phyloP scores from a whole-genome alignment of 768 basidiomycete species.

The Hygrophorus pudorinus region DNA sequence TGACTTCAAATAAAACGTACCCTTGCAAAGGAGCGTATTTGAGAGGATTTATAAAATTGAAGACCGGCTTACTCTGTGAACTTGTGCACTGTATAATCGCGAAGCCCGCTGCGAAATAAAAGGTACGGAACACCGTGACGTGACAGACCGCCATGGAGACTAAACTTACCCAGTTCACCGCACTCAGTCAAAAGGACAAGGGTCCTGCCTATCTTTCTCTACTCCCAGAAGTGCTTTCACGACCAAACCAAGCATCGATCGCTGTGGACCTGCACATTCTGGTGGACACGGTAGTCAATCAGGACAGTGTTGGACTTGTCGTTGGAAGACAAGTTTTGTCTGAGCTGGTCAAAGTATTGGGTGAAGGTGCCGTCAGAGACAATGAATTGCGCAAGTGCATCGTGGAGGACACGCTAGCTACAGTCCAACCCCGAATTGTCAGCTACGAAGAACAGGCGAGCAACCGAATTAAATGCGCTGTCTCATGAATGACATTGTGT shows the following conservation, averaged over 20 bases:
- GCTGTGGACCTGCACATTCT: conserved; percentile 55
- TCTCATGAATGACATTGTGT: neutral
- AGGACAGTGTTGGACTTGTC: conserved; percentile 75
- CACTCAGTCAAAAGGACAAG: conserved; percentile 78
- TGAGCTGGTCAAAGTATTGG: conserved; percentile 67
- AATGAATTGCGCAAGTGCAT: conserved; percentile 56
- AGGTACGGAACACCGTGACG: neutral
- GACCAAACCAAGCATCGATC: conserved; percentile 33
- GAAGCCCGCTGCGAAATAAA: no score
- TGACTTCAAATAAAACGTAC: no score
- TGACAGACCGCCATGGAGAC: conserved; percentile 36
- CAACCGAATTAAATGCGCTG: neutral
- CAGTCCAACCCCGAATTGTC: conserved; percentile 69
- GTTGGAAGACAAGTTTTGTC: conserved; percentile 82
- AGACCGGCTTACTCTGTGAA: neutral
- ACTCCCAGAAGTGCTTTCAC: conserved; percentile 54
- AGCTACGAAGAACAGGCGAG: conserved; percentile 94
- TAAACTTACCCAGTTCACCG: conserved; percentile 50
- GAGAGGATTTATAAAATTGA: no score
- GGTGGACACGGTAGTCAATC: conserved; percentile 74
- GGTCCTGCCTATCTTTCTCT: conserved; percentile 63
- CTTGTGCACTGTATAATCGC: no score
- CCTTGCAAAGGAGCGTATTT: no score
- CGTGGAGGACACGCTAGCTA: conserved; percentile 63
- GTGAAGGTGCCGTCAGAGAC: conserved; percentile 43